These are phyloP conservation scores for Malassezia vespertilionis DNA, from an alignment of 1,284 basidiomycete species.

Conservation along the genomic window DNA sequence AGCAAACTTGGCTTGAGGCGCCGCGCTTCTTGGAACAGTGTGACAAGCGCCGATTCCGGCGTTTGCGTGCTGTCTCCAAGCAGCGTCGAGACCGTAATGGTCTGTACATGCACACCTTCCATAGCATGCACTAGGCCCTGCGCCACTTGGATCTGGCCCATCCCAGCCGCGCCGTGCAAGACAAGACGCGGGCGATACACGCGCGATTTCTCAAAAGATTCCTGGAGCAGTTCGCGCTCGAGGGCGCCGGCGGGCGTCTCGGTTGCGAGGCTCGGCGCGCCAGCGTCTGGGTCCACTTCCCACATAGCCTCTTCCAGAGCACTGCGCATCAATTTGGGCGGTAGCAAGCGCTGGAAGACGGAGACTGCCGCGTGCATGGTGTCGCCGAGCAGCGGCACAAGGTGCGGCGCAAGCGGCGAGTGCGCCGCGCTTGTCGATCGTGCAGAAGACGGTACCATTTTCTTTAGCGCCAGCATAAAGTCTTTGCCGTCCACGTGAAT, in stretches of 20 bases:
- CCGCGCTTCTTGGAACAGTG: constrained; percentile 94
- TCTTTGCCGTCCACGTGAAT: constrained; percentile 79
- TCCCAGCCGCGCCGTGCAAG: constrained; percentile 68
- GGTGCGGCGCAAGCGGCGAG: constrained; percentile 69
- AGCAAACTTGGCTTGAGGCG: constrained; percentile 90
- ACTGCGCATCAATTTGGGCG: constrained; percentile 47
- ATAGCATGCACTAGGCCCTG: constrained; percentile 82
- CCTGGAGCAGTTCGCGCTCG: constrained; percentile 34
- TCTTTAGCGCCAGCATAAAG: constrained; percentile 91
- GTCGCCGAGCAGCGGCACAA: constrained; percentile 66
- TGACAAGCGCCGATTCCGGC: constrained; percentile 80
- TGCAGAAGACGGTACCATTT: constrained; percentile 73
- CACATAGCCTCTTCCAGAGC: constrained; percentile 83
- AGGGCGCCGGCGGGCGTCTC: constrained; percentile 23
- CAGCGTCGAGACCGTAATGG: constrained; percentile 75
- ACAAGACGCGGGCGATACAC: constrained; percentile 82
- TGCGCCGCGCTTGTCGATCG: constrained; percentile 77
- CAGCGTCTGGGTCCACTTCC: constrained; percentile 56
- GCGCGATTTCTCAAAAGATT: constrained; percentile 80
- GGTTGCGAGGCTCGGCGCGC: constrained; percentile 31
- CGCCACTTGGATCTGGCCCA: constrained; percentile 83
- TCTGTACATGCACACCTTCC: constrained; percentile 91
- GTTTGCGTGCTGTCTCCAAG: constrained; percentile 82
- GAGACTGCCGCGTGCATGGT: constrained; percentile 62
- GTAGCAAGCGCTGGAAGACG: constrained; percentile 53